Base-by-base conservation (phyloP, 148 eudicot species). In the Chenopodium berlandieri region DNA sequence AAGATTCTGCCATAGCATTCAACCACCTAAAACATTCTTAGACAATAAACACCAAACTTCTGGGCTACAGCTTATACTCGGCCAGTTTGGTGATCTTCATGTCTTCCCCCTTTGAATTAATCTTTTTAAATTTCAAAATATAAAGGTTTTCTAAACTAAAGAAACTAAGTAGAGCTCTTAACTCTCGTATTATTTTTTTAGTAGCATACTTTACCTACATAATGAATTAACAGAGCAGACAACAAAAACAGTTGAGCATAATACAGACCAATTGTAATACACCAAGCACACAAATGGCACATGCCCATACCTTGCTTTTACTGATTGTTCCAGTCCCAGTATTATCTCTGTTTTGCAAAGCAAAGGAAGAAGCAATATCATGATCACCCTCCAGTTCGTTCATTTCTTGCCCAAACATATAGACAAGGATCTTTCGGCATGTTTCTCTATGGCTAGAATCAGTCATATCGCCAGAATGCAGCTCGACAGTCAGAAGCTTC, bases 401-500 rank as follows among this genome's bases (percentile, higher is more conserved):
- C 30, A 78, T 76, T 75, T 85, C 86, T 80, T 82, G 86, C 65
- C 93, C 95, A 85, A 91, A 92, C 73, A 92, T 73, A 73, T 85
- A 87, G 77, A 85, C 88, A 86, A 96, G 91, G 87, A 94, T 90
- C 77, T 86, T 88, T 68, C 83, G 94, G 80, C 94, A 92, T 73
- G 94, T 86, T 88, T 96, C 99, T 44, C 88, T 87, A 86, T 92
- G 94, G 82, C 79, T 83, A 62, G 93, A 82, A 77, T 82, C 87
- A 56, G 88, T 74, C 86, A 89, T 77, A 86, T 94, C 95, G 44
- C 92, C 93, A 71, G 88, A 79, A 84, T 94, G 98, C 85, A 96
- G 82, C 83, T 90, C 98, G 56, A 96, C 87, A 8, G 97, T 90
- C 73, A 91, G 88, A 82, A 96, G 97, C 88, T 96, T 96, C 91